phyloP scores from a whole-genome alignment of 331 rosid species.

The Acacia pycnantha region DNA sequence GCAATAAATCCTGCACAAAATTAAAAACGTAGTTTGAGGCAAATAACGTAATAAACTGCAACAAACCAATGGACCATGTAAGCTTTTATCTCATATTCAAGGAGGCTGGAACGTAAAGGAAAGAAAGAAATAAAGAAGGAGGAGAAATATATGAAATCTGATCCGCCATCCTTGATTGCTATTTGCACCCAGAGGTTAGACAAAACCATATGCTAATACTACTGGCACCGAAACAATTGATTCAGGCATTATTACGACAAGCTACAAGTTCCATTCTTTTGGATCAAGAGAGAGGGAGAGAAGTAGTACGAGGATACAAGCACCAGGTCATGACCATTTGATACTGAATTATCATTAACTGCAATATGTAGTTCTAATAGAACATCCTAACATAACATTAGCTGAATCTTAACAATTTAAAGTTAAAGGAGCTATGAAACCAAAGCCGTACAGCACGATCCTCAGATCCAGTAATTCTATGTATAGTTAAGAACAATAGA shows the following conservation, averaged over 20 bases:
- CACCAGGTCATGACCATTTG: neutral
- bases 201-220: neutral
- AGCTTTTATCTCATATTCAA: neutral
- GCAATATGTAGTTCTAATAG: neutral
- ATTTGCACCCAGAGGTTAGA: neutral
- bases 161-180: neutral
- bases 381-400: neutral
- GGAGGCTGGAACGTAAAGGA: neutral
- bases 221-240: neutral
- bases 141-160: neutral
- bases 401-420: neutral
- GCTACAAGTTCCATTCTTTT: neutral
- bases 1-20: neutral
- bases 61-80: neutral
- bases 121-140: neutral
- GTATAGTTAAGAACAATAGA: neutral
- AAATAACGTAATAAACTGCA: neutral
- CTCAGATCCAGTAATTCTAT: conserved; percentile 41
- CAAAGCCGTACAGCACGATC: neutral
- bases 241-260: neutral
- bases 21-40: neutral
- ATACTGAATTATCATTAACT: neutral
- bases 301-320: neutral
- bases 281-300: neutral
- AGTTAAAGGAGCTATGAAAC: neutral